Base-by-base conservation (phyloP, 371 early-diverging fungal species). In the Thermomucor indicae-seudaticae region DNA sequence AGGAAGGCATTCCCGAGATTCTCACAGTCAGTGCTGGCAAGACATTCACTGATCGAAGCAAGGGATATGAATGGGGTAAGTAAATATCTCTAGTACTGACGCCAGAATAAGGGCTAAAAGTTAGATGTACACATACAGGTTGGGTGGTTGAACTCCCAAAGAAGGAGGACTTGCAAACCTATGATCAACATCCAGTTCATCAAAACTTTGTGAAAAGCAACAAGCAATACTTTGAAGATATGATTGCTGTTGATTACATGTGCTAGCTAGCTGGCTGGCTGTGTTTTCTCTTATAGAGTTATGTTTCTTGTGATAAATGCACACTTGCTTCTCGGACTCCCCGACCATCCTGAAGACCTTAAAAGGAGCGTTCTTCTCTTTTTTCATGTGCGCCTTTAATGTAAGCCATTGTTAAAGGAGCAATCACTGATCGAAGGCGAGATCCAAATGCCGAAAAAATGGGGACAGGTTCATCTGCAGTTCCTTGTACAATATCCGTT, bases 51-150 rank as follows among this genome's bases (percentile, higher is more conserved):
- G 71, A 75, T 6, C 51, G 75, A 58, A 57, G 59, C 32, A 60
- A 75, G 49, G 75, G 75, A 16, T 75, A 51, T 47, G 71, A 70
- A 55, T 67, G 59, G 39, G 72, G 73, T 62, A 64, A 57, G 47
- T 38, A 20, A 37, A 27, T 38, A 25, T 24, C 7, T 29, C 14
- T 43, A 16, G 20, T 29, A 31, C 19, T 35, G 24, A 43, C 12
- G 12, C 11, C 27, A 4, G 22, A 19, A 45, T 30, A 20, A 29
- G 17, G 12, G 12, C 31, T 6, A 35, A 47, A 47, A 20, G 6
- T 23, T 34, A n/a, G n/a, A n/a, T 1, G 11, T 1, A 20, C 5
- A 23, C 35, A 40, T 37, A 35, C 55, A 72, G 73, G 67, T 16
- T 75, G 75, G 75, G 71, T 75, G 20, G 57, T 75, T 37, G 75